Evolutionary conservation across 2,329 filamentous ascomycete genomes (phyloP).

Genomic region (Alternaria dauci): DNA sequence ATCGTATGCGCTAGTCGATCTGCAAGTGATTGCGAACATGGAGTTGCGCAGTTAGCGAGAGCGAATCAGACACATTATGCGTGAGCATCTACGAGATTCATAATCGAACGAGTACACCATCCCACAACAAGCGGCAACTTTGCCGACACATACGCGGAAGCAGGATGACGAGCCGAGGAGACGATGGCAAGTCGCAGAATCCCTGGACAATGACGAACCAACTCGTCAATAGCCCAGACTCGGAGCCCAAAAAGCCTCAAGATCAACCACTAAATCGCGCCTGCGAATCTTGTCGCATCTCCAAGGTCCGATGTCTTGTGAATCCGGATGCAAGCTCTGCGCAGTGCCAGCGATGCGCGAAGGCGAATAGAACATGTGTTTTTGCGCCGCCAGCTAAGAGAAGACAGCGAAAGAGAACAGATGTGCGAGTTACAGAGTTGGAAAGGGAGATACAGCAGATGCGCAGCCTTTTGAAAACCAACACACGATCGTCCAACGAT

Average conservation of each 20-base stretch:
- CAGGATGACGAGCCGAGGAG: constrained; percentile 22
- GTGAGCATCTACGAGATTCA: neutral
- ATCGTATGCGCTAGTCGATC: constrained; percentile 10
- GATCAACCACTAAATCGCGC: constrained; percentile 48
- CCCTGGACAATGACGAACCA: constrained; percentile 26
- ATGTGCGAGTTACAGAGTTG: constrained; percentile 48
- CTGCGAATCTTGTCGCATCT: constrained; percentile 48
- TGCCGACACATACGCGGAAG: neutral
- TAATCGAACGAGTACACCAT: neutral
- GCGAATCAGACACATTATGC: constrained; percentile 8
- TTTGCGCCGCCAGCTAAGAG: constrained; percentile 49
- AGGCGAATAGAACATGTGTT: constrained; percentile 42
- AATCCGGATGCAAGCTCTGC: constrained; percentile 35
- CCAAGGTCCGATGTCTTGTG: constrained; percentile 47
- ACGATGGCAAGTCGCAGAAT: constrained; percentile 13
- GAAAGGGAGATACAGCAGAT: constrained; percentile 49
- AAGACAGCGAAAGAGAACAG: constrained; percentile 48
- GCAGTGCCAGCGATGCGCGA: constrained; percentile 49
- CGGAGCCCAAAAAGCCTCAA: constrained; percentile 29
- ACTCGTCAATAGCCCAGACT: constrained; percentile 22
- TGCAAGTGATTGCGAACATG: constrained; percentile 14
- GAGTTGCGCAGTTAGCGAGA: constrained; percentile 20
- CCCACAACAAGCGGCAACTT: neutral
- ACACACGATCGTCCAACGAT: constrained; percentile 33
- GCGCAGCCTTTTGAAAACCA: constrained; percentile 41